A percentile compares a stretch with the other conserved stretches of the same genome.
Conservation (phyloP, 805 yeast genomes). For the Kluyveromyces nonfermentans region DNA sequence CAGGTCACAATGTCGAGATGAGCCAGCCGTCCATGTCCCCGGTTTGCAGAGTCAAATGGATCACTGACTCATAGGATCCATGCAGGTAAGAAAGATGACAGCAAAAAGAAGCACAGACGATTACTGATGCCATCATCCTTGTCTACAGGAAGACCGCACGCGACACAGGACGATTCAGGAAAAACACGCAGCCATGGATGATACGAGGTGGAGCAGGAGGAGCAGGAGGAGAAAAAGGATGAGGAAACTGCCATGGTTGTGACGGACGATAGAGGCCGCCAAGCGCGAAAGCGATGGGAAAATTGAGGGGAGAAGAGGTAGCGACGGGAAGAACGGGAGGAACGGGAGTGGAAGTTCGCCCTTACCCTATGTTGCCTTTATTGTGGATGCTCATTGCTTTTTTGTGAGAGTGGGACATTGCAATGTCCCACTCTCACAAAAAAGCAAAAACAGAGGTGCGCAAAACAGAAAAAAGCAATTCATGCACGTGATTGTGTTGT, state of each 20-base stretch:
- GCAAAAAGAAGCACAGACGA: not conserved
- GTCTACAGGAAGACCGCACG: not conserved
- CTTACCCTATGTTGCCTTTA: not conserved
- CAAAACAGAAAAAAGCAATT: not conserved
- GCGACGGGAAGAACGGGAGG: no score
- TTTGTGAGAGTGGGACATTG: not conserved
- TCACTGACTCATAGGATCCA: no score
- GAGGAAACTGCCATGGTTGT: not conserved
- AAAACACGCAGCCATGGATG: not conserved
- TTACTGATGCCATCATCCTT: no score
- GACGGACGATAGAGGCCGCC: not conserved
- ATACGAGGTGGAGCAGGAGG: no score
- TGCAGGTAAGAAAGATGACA: not conserved
- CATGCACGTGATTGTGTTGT: not conserved
- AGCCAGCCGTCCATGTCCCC: not conserved
- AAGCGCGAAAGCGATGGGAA: not conserved
- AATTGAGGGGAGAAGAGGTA: not conserved
- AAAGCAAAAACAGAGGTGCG: no score
- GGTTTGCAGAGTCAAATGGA: not conserved
- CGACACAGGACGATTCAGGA: not conserved
- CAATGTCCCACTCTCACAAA: no score
- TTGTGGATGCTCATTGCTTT: not conserved
- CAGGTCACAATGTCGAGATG: not conserved
- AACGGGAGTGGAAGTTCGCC: not conserved
- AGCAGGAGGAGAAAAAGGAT: not conserved